These are phyloP conservation scores for Biscogniauxia sp. DNA, from an alignment of 2,329 filamentous ascomycete species.

Conservation along the genomic window DNA sequence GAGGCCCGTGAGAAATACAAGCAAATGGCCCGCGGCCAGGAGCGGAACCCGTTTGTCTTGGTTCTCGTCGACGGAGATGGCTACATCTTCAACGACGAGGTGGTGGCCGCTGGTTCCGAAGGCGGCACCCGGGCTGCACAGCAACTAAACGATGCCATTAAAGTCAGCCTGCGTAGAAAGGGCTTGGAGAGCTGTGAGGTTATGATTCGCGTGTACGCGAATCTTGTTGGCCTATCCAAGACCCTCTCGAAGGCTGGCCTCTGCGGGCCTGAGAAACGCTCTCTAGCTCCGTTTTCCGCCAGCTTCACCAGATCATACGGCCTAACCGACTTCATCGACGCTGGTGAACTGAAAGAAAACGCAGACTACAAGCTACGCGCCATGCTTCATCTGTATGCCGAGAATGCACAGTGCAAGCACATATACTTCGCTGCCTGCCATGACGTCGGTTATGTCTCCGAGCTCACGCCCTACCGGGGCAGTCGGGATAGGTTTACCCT, in stretches of 20 bases:
- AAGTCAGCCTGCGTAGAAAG: slow-evolving; percentile 44
- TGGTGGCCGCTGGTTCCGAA: slow-evolving; percentile 46
- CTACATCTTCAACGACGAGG: slow-evolving; percentile 52
- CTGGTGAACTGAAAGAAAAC: slow-evolving; percentile 58
- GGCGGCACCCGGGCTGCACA: slow-evolving; percentile 57
- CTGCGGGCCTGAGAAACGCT: slow-evolving; percentile 52
- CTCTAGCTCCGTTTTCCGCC: slow-evolving; percentile 52
- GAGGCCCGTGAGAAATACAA: slow-evolving; percentile 55
- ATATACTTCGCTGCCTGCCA: slow-evolving; percentile 64
- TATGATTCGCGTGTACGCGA: slow-evolving; percentile 56
- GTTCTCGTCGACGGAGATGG: slow-evolving; percentile 63
- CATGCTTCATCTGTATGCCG: slow-evolving; percentile 47
- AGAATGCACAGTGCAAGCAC: slow-evolving; percentile 61
- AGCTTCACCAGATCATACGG: slow-evolving; percentile 57
- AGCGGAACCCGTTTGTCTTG: slow-evolving; percentile 57
- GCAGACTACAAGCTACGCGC: slow-evolving; percentile 59
- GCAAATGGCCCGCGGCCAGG: slow-evolving; percentile 45
- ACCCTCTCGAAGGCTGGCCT: slow-evolving; percentile 47
- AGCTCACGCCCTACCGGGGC: slow-evolving; percentile 52
- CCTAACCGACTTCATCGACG: slow-evolving; percentile 61
- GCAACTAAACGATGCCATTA: slow-evolving; percentile 50
- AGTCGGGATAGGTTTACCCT: slow-evolving; percentile 53
- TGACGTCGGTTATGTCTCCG: slow-evolving; percentile 55
- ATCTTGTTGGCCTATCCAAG: slow-evolving; percentile 52
- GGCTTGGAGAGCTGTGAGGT: slow-evolving; percentile 50